These are phyloP conservation scores for Hortaea werneckii DNA, from an alignment of 2,329 filamentous ascomycete species.

Conservation along the genomic window DNA sequence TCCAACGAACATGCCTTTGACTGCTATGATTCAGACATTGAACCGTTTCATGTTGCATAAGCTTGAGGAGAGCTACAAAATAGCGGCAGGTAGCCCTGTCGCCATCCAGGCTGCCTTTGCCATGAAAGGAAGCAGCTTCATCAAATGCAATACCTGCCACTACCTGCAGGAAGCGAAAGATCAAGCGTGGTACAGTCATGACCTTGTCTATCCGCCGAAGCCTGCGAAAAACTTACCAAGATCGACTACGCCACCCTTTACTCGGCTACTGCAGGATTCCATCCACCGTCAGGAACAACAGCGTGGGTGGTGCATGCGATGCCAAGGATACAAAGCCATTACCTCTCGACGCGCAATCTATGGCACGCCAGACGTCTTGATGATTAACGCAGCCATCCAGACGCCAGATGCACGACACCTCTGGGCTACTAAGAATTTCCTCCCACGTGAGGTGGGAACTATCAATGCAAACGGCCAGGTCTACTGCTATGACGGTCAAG, in stretches of 20 bases:
- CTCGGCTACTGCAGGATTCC: conserved; percentile 82
- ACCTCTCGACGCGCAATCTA: conserved; percentile 76
- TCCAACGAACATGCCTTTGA: conserved; percentile 59
- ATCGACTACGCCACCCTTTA: conserved; percentile 54
- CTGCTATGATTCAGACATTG: conserved; percentile 74
- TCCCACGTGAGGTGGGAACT: conserved; percentile 88
- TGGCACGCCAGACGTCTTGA: conserved; percentile 71
- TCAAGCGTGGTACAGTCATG: conserved; percentile 71
- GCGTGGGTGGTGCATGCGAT: conserved; percentile 86
- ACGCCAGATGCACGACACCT: conserved; percentile 64
- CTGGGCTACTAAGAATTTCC: conserved; percentile 83
- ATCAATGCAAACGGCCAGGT: conserved; percentile 86
- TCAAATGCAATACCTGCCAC: conserved; percentile 75
- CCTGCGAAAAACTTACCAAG: conserved; percentile 35
- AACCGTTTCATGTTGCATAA: conserved; percentile 78
- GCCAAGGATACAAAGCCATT: conserved; percentile 81
- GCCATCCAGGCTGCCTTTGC: conserved; percentile 64
- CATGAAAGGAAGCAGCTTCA: conserved; percentile 61
- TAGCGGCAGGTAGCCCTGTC: conserved; percentile 51
- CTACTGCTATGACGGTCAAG: conserved; percentile 88
- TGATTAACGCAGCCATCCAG: conserved; percentile 72
- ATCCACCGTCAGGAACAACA: conserved; percentile 83
- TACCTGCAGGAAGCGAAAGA: conserved; percentile 69
- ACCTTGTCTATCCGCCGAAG: conserved; percentile 67
- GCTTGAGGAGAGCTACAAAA: conserved; percentile 56